Conservation (phyloP, 1,284 basidiomycete genomes). For the Tilletia walkeri region DNA sequence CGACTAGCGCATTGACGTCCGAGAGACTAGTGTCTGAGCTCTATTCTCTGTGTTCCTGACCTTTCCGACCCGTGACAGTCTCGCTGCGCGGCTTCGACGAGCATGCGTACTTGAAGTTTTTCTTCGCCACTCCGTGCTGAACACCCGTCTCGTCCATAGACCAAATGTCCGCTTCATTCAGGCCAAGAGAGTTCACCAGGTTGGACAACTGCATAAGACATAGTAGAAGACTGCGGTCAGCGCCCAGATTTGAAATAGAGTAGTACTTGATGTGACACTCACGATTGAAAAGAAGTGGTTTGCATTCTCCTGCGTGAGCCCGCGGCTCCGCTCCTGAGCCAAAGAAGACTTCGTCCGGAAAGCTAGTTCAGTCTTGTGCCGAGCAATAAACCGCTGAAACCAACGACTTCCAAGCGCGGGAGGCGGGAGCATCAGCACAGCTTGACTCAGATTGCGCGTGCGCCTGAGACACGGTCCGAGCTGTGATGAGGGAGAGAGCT, state of each 20-base stretch:
- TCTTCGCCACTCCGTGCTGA: not conserved
- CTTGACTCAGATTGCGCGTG: too few relatives aligned
- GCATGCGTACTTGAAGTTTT: not conserved
- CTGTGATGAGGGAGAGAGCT: not conserved
- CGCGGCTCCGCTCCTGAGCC: not conserved
- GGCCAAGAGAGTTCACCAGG: too few relatives aligned
- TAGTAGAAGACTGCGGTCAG: not conserved
- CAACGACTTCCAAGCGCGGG: not conserved
- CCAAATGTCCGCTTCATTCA: not conserved
- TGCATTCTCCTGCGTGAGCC: not conserved
- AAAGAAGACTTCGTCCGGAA: not conserved
- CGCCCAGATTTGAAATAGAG: not conserved
- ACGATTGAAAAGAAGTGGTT: not conserved
- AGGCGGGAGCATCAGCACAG: not conserved
- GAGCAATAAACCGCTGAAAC: not conserved
- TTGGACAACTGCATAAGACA: not conserved
- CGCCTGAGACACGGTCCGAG: too few relatives aligned
- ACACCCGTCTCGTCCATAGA: slow-evolving; percentile 9
- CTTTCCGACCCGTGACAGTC: not conserved
- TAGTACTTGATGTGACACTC: not conserved
- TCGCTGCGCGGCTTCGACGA: not conserved
- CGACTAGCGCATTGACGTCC: not conserved
- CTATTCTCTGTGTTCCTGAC: not conserved
- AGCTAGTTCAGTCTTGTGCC: not conserved
- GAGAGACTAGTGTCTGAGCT: too few relatives aligned